Evolutionary conservation across 176 grass and related monocot genomes (phyloP), one percentile per base, ranked within the genome.

Genomic region (Avena eriantha): DNA sequence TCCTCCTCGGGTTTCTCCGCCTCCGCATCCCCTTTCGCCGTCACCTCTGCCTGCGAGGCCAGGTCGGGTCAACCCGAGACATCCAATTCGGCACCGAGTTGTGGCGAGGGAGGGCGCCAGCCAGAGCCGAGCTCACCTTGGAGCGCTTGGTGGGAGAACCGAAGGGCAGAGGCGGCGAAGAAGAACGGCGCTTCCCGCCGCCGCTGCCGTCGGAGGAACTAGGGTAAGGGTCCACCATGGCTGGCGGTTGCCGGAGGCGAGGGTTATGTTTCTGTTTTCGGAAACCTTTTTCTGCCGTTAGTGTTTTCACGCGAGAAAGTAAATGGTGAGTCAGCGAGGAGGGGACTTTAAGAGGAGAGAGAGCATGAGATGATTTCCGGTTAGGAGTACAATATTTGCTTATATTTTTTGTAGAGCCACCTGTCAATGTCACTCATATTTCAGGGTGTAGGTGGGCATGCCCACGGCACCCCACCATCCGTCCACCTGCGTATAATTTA

Each of bases 1-100:
- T 64, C 29, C 63, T 77, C 24, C 74, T 85, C 60, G 75, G 46
- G 29, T 17, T 67, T 77, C 15, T 54, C 73, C 67, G 5, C n/a
- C 47, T 34, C 63, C 54, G 34, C 88, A 8, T 9, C 66, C 19
- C 24, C 56, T 49, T 71, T 23, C 76, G 10, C 85, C 10, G 7
- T 36, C 31, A 11, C 49, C 39, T 23, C 36, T 56, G 18, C 72
- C 86, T 83, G 80, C 60, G 80, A 70, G 59, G 54, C 64, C 12
- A 69, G n/a, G 41, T 36, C 19, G 77, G 49, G 35, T 71, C 47
- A 67, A 46, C 24, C 48, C 23, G 36, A 81, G 45, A 49, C 60
- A 17, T 19, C 79, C 59, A 81, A 65, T 53, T 3, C 14, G 39
- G 45, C 11, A 71, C 3, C 15, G 73, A 76, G 26, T 51, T 5